Conservation (phyloP, 2,329 filamentous ascomycete genomes). For the Monilinia aucupariae region DNA sequence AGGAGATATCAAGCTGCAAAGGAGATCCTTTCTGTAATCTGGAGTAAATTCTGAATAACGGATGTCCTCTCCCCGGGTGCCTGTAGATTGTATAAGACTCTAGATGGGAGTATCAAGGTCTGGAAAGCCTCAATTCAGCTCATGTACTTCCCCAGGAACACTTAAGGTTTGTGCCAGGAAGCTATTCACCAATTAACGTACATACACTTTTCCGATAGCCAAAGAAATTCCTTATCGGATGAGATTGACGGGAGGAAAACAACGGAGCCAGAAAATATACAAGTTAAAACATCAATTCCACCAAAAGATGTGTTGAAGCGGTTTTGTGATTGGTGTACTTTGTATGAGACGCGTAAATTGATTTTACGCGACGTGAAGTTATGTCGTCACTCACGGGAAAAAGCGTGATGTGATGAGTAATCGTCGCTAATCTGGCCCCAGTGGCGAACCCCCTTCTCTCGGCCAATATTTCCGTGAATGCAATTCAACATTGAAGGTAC, state of each 20-base stretch:
- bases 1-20: no score
- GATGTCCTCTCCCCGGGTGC: no score
- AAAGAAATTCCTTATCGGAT: neutral
- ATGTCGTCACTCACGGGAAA: conserved; percentile 7
- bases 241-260: neutral
- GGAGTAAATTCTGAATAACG: neutral
- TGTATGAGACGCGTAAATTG: conserved; percentile 11
- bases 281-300: neutral
- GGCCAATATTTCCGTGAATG: no score
- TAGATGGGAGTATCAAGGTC: neutral
- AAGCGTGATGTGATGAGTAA: conserved; percentile 6
- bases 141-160: no score
- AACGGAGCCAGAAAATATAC: neutral
- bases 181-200: neutral
- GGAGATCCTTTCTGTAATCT: neutral
- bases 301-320: neutral
- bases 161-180: neutral
- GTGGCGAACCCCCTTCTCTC: neutral
- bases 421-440: neutral
- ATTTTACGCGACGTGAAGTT: conserved; percentile 14
- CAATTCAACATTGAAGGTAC: no score
- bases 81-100: neutral
- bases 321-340: neutral
- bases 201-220: neutral
- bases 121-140: neutral